Base-by-base conservation (phyloP, 2,329 filamentous ascomycete species). In the Tolypocladium endophyticum region DNA sequence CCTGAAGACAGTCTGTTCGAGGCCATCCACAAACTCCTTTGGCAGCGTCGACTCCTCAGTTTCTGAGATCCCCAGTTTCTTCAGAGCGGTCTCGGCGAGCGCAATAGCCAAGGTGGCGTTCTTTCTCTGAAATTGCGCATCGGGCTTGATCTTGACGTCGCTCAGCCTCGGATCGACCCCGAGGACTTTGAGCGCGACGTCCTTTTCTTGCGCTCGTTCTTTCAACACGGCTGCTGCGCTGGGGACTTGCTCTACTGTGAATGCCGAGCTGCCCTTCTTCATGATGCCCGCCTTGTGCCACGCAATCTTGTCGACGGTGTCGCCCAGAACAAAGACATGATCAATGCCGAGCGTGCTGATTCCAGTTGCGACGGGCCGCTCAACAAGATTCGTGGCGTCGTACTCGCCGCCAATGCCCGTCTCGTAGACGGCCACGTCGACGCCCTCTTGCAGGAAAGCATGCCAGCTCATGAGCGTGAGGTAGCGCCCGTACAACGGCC, bases 211-310 rank as follows among this genome's bases (percentile, higher is more conserved):
- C 0, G 86, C 86, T 52, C 85, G 73, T 5, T 74, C 63, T 43
- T 70, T 65, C 36, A 87, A 65, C 1, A 85, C 81, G 30, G 72
- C 66, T 16, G 74, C 70, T 1, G 78, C 79, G 1, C 68, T 73
- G 2, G 76, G 69, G 0, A 78, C 70, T 68, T 87, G 85, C 35
- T 77, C 71, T 5, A 84, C 74, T 0, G 82, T 84, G 56, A 87
- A 87, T 2, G 83, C 83, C 23, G 80, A 77, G 12, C 77, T 76
- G 1, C 81, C 82, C 0, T 68, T 59, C 72, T 89, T 89, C 75
- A 89, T 84, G 60, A 90, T 87, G 1, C 87, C 87, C 1, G 85
- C 83, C 72, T 90, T 90, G 72, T 90, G 86, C 87, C 87, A 89
- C 0, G 87, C 85, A 63, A 90, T 88, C 70, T 84, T 78, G 38